phyloP scores from a whole-genome alignment of 2,329 filamentous ascomycete species.

The Graphiopsis chlorocephala region DNA sequence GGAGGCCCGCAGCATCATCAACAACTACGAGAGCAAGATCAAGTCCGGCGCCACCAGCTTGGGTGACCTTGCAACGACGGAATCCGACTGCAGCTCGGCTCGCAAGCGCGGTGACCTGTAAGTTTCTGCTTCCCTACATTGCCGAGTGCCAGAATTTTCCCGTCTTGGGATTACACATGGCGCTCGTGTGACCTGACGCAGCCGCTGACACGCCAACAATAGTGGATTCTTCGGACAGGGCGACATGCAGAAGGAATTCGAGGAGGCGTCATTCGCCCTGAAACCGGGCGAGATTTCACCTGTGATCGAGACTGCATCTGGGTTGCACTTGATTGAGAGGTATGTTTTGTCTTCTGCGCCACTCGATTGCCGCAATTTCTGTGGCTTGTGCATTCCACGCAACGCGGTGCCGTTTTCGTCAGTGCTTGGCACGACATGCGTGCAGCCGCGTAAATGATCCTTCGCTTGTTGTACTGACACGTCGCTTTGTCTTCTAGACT shows the following conservation, averaged over 20 bases:
- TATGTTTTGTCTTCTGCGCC: conserved; percentile 43
- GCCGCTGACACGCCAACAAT: conserved; percentile 11
- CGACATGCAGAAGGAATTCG: conserved; percentile 99
- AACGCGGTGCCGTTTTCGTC: neutral
- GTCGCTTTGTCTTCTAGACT: conserved; percentile 16
- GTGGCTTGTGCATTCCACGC: conserved; percentile 12
- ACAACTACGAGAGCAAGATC: conserved; percentile 73
- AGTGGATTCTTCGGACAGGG: conserved; percentile 88
- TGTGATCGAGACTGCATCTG: conserved; percentile 88
- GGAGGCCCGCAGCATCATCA: conserved; percentile 76
- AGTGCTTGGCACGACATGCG: conserved; percentile 6
- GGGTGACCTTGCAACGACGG: conserved; percentile 79
- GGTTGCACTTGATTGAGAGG: conserved; percentile 94
- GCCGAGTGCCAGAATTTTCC: neutral
- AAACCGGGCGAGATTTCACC: conserved; percentile 82
- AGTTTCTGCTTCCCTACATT: conserved; percentile 35
- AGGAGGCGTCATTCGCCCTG: conserved; percentile 90
- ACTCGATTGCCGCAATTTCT: neutral
- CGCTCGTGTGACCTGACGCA: conserved; percentile 5
- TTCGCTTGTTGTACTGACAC: conserved; percentile 15
- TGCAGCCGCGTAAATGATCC: conserved; percentile 2
- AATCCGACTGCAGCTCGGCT: conserved; percentile 94
- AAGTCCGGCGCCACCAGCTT: conserved; percentile 65
- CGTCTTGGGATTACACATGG: conserved; percentile 14
- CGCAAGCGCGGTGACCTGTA: conserved; percentile 87